A percentile compares a stretch with the other conserved stretches of the same genome.
phyloP scores from a whole-genome alignment of 1,284 basidiomycete species.

The Leccinum angustisporum region DNA sequence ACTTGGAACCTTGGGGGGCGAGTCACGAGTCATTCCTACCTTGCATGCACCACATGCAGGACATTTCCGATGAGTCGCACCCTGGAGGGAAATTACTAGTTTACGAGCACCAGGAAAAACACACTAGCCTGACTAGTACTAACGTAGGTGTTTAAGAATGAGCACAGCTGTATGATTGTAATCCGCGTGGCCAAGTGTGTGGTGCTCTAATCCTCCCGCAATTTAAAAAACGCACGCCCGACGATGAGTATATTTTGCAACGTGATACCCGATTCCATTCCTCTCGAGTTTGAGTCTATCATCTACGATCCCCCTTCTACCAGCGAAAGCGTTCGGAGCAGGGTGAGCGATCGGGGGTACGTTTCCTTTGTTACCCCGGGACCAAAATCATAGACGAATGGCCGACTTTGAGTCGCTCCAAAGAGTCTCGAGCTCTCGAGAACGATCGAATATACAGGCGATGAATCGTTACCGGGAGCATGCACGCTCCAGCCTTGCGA shows the following conservation, averaged over 20 bases:
- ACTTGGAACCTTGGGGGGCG: slow-evolving; percentile 23
- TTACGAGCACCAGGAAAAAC: not conserved
- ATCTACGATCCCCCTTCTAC: slow-evolving; percentile 32
- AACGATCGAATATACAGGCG: slow-evolving; percentile 69
- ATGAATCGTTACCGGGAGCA: slow-evolving; percentile 70
- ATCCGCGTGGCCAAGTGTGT: not conserved
- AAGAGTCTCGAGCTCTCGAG: slow-evolving; percentile 74
- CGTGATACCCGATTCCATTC: slow-evolving; percentile 47
- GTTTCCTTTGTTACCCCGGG: slow-evolving; percentile 54
- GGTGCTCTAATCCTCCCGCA: not conserved
- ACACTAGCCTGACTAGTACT: not conserved
- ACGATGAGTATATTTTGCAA: slow-evolving; percentile 48
- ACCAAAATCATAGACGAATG: slow-evolving; percentile 77
- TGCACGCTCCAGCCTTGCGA: slow-evolving; percentile 69
- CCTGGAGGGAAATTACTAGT: not conserved
- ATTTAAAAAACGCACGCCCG: slow-evolving; percentile 13
- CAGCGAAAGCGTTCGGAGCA: not conserved
- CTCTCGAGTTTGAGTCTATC: slow-evolving; percentile 46
- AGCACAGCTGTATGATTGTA: not conserved
- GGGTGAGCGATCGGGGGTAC: slow-evolving; percentile 50
- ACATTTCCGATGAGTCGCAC: slow-evolving; percentile 4
- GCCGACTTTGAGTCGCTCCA: slow-evolving; percentile 68
- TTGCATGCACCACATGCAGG: slow-evolving; percentile 19
- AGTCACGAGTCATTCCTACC: slow-evolving; percentile 27
- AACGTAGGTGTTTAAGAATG: not conserved